These are phyloP conservation scores for Rosa rugosa DNA, from an alignment of 306 rosid species.

Conservation along the genomic window DNA sequence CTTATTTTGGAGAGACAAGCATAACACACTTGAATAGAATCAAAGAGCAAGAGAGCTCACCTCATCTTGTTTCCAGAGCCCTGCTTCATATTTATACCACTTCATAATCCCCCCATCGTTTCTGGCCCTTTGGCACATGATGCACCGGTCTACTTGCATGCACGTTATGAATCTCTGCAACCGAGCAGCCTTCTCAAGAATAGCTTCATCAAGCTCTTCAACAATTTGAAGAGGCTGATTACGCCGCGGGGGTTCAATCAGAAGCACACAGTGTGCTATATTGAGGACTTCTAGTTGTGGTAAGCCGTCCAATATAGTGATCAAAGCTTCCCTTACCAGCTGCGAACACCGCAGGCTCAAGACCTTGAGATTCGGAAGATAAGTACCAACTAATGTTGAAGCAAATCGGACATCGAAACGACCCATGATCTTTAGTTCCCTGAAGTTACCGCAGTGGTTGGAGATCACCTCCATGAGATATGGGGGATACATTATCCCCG, in stretches of 20 bases:
- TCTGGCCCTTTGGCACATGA: constrained; percentile 65
- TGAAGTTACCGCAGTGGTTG: constrained; percentile 51
- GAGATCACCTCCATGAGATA: constrained; percentile 60
- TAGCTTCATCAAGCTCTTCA: constrained; percentile 41
- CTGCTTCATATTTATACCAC: constrained; percentile 74
- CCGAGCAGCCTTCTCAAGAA: constrained; percentile 55
- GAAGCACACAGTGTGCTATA: constrained; percentile 61
- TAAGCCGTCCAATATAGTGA: constrained; percentile 45
- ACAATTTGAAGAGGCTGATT: constrained; percentile 12
- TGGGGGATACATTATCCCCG: not conserved
- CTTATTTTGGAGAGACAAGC: not conserved
- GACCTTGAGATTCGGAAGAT: constrained; percentile 58
- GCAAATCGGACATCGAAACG: constrained; percentile 50
- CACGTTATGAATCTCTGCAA: constrained; percentile 53
- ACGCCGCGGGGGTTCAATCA: not conserved
- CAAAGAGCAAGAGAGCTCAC: constrained; percentile 58
- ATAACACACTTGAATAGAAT: not conserved
- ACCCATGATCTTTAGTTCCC: constrained; percentile 71
- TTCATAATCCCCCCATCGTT: constrained; percentile 66
- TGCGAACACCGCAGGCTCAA: constrained; percentile 72
- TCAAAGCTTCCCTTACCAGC: constrained; percentile 47
- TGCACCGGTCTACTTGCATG: constrained; percentile 45
- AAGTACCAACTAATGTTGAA: constrained; percentile 29
- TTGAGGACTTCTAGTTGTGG: constrained; percentile 60
- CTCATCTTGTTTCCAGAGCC: constrained; percentile 69